These are phyloP conservation scores for Yarrowia sp. DNA, from an alignment of 805 yeast genomes.

Conservation along the genomic window DNA sequence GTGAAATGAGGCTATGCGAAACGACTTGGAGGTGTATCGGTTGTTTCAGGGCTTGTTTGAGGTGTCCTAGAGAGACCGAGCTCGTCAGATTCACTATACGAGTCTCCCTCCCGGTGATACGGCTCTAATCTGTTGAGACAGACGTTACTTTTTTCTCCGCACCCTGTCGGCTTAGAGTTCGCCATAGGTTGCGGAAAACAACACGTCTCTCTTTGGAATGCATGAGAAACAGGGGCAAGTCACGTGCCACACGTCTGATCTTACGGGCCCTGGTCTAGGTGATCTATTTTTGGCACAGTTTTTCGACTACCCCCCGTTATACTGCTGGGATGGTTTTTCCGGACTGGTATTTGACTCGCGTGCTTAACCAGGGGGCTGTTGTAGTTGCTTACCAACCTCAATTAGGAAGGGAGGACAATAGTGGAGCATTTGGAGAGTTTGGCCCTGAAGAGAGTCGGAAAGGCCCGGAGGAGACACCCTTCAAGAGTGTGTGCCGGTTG, in stretches of 20 bases:
- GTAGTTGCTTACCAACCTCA: neutral
- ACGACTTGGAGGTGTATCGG: neutral
- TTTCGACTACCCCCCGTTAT: too few species aligned
- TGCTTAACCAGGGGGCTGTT: too few species aligned
- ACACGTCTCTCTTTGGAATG: slow-evolving; percentile 22
- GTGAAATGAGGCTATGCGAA: slow-evolving; percentile 10
- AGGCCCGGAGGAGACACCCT: neutral
- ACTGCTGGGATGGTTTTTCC: too few species aligned
- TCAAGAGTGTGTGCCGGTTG: too few species aligned
- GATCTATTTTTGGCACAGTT: too few species aligned
- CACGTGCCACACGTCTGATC: neutral
- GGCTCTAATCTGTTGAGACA: neutral
- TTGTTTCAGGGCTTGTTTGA: too few species aligned
- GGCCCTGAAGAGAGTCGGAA: neutral
- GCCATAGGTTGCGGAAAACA: slow-evolving; percentile 15
- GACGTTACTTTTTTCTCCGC: neutral
- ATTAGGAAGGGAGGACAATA: slow-evolving; percentile 1
- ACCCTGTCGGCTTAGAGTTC: neutral
- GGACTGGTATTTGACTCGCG: neutral
- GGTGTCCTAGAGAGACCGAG: too few species aligned
- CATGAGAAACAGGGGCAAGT: slow-evolving; percentile 19
- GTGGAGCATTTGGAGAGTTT: neutral
- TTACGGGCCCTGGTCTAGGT: neutral
- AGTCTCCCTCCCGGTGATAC: too few species aligned
- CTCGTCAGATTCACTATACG: too few species aligned